Evolutionary conservation across 148 eudicot genomes (phyloP).

Genomic region (Amaranthus palmeri): DNA sequence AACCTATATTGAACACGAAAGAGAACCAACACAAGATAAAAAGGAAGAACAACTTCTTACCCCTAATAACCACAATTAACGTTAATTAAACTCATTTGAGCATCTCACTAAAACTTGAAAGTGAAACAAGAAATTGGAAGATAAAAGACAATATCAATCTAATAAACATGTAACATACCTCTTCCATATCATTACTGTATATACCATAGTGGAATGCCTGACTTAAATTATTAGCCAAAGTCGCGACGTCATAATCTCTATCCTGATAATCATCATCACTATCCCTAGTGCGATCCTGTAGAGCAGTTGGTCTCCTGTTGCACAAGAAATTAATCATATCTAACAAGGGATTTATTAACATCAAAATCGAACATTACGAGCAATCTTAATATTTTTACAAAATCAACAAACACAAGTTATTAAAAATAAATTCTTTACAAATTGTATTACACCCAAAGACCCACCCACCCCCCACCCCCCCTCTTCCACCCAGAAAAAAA

Average conservation of each 20-base stretch:
- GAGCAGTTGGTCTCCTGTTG: constrained; percentile 84
- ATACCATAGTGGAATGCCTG: constrained; percentile 88
- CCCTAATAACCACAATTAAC: not conserved
- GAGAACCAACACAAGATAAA: not conserved
- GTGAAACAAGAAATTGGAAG: not conserved
- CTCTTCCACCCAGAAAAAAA: no score
- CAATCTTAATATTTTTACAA: no score
- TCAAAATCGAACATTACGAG: no score
- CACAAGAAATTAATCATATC: not conserved
- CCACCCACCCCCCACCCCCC: no score
- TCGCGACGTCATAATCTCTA: constrained; percentile 96
- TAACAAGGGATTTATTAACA: not conserved
- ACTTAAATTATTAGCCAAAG: constrained; percentile 86
- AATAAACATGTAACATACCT: constrained; percentile 42
- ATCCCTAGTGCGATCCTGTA: constrained; percentile 74
- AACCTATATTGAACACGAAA: not conserved
- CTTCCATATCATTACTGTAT: constrained; percentile 66
- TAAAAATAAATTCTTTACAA: no score
- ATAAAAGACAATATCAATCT: not conserved
- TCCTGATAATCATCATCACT: constrained; percentile 98
- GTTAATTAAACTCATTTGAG: not conserved
- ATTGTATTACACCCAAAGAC: no score
- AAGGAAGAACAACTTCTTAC: not conserved
- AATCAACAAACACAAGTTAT: no score
- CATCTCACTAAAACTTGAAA: not conserved